Evolutionary conservation across 345 rosid species (phyloP).

Genomic region (Acer yangbiense): DNA sequence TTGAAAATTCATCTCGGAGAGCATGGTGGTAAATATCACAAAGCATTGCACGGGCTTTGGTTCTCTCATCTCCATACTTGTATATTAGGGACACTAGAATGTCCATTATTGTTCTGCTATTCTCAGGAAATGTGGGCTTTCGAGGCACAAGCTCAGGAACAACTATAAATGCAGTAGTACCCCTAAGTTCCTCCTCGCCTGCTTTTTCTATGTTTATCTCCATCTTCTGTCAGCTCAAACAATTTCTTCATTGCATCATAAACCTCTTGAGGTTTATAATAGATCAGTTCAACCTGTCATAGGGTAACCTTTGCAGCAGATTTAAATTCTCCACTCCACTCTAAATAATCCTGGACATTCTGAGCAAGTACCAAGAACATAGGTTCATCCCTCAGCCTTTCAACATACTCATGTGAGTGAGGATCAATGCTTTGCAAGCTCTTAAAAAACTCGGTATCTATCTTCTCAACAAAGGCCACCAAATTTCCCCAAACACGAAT

Average conservation of each 20-base stretch:
- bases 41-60: too few species aligned
- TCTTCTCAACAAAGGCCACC: conserved; percentile 88
- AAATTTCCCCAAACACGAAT: conserved; percentile 89
- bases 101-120: too few species aligned
- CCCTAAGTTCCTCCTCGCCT: conserved; percentile 67
- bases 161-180: conserved; percentile 67
- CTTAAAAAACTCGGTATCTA: conserved; percentile 21
- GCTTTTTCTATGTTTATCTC: conserved; percentile 38
- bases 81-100: too few species aligned
- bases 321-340: conserved; percentile 63
- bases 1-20: too few species aligned
- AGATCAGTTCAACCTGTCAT: conserved; percentile 75
- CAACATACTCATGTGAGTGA: too few species aligned
- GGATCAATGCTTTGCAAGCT: too few species aligned
- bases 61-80: too few species aligned
- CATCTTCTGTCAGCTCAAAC: conserved; percentile 65
- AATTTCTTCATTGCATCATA: conserved; percentile 94
- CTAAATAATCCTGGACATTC: conserved; percentile 80
- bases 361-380: conserved; percentile 5
- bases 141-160: conserved; percentile 84
- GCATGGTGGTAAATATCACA: too few species aligned
- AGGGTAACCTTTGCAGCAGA: conserved; percentile 88
- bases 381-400: too few species aligned
- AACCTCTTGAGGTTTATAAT: conserved; percentile 93
- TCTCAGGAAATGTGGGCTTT: conserved; percentile 84